Percentiles rank a stretch among this genome's conserved stretches.
Evolutionary conservation across 2,329 filamentous ascomycete species (phyloP).

Genomic region (Ascochyta fabae): DNA sequence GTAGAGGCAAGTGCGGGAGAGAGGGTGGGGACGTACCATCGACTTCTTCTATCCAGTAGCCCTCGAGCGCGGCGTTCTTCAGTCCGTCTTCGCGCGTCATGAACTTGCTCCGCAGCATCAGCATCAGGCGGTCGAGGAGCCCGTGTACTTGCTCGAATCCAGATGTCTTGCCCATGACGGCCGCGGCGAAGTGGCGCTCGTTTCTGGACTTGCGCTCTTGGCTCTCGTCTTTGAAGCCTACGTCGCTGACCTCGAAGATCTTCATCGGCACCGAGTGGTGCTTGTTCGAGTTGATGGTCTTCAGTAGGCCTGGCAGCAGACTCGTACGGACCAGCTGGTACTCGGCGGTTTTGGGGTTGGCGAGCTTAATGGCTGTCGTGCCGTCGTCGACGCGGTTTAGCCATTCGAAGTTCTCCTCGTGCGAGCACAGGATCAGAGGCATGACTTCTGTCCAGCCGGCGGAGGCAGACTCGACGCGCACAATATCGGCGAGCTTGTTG

Average conservation of each 20-base stretch:
- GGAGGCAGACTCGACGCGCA: conserved; percentile 87
- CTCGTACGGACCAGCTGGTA: conserved; percentile 93
- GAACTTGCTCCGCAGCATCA: conserved; percentile 88
- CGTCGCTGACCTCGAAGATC: conserved; percentile 90
- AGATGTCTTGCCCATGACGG: conserved; percentile 90
- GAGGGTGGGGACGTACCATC: conserved; percentile 62
- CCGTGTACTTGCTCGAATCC: conserved; percentile 97
- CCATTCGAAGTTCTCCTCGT: conserved; percentile 98
- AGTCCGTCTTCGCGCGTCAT: conserved; percentile 72
- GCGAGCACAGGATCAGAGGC: conserved; percentile 93
- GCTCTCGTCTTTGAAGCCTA: conserved; percentile 85
- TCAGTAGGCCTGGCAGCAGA: conserved; percentile 84
- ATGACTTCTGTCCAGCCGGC: conserved; percentile 96
- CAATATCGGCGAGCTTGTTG: conserved; percentile 94
- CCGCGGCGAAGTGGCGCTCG: conserved; percentile 93
- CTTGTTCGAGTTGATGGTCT: conserved; percentile 94
- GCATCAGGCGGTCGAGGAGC: conserved; percentile 86
- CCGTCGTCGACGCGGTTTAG: conserved; percentile 90
- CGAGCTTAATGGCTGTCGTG: conserved; percentile 79
- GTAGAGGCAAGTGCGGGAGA: not conserved
- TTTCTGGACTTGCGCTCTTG: conserved; percentile 86
- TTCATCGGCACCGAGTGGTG: conserved; percentile 86
- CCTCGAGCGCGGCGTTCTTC: conserved; percentile 65
- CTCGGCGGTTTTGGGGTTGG: conserved; percentile 91
- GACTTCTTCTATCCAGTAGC: conserved; percentile 95